Base-by-base conservation (phyloP, 148 eudicot genomes). In the Rhododendron vialii region DNA sequence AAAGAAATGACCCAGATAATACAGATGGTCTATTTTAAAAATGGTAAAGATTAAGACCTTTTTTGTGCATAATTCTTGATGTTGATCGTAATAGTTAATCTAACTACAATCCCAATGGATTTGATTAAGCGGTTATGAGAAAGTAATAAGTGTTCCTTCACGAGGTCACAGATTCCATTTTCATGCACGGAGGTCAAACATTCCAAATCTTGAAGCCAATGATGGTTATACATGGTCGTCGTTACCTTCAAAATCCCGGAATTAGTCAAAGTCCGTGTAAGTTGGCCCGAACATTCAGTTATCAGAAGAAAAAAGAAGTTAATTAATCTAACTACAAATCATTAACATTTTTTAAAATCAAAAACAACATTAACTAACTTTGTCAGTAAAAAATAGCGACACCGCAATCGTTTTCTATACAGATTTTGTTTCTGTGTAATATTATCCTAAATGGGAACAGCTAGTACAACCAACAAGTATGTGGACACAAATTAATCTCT, bases 111-210 rank as follows among this genome's bases (percentile, higher is more conserved):
- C 41, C 41, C 0, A 5, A 38, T 0, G 7, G 45, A 0, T 41
- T 41, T 5, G 45, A 7, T 0, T 0, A 41, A 41, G 1, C 6
- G 45, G 45, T 41, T 41, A 0, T 41, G 45, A 41, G 45, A 41
- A 41, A 41, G 1, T 0, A 5, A 41, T 0, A 41, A 0, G 7
- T 41, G 7, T 0, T 41, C 7, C 1, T 6, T 1, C 7, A 1
- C 6, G 7, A 41, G 8, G 0, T 41, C 45, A 41, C 45, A 6
- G 7, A 41, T 0, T 0, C 7, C 7, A 41, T 41, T 41, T 41
- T 0, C 45, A 41, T 0, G 45, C 8, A 6, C 45, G 7, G 1
- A 41, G 45, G 7, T 0, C 45, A 41, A 41, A 41, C 45, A 41
- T 41, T 41, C 7, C 45, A 41, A 41, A 41, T 1, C 0, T 41